Base-by-base conservation (phyloP, 805 yeast genomes). In the Cyberlindnera mississippiensis region DNA sequence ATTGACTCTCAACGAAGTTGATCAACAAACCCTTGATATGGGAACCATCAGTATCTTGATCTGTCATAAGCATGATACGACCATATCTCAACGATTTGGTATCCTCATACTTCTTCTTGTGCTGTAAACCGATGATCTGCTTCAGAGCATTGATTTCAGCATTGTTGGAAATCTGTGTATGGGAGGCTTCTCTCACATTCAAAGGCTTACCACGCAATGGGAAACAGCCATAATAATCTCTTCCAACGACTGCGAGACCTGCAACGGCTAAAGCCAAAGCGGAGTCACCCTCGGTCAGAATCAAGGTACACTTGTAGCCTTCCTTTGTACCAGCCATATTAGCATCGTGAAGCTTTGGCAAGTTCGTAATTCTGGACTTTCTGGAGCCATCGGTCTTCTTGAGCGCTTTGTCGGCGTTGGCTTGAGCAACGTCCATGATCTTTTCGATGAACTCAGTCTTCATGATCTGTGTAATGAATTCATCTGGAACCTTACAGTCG, bases 1-100 rank as follows among this genome's bases (percentile, higher is more conserved):
- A 93, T 26, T 96, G 84, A 4, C 91, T 76, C 62, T 91, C 98
- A 45, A 93, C 68, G 57, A 93, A 93, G 62, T 93, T 93, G 57
- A 93, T 93, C 44, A 93, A 77, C 51, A 93, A 74, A 50, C 99
- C 99, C 61, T 93, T 93, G 62, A 93, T 93, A 69, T 93, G 99
- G 14, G 96, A 85, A 47, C 99, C 99, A 73, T 93, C 99, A 55
- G 90, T 96, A 87, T 93, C 99, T 67, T 93, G 99, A 84, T 93
- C 99, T 6, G 99, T 89, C 98, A 93, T 93, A 60, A 93, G 89
- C 98, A 93, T 93, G 38, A 93, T 76, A 61, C 89, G 96, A 28
- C 99, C 99, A 59, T 93, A 93, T 61, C 99, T 79, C 48, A 93
- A 69, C 4, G 83, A 80, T 43, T 76, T 76, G 13, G 85, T 71